Percentiles rank a stretch among this genome's conserved stretches.
Evolutionary conservation across 1,284 basidiomycete genomes (phyloP).

Genomic region (Rhodotorula sp.): DNA sequence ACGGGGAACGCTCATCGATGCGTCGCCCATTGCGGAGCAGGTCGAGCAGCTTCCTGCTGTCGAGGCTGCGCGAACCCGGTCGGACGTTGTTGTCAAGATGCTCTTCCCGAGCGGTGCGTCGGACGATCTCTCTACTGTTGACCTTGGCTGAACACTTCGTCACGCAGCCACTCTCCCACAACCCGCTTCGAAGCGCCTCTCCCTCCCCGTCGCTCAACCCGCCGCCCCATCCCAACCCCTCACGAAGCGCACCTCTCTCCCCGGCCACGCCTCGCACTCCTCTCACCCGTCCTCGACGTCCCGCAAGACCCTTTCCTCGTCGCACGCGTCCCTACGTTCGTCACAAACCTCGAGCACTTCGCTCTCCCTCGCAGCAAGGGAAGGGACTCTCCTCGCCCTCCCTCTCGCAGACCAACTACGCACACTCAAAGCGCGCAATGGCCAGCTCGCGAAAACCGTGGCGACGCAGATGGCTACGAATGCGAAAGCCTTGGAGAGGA

Average conservation of each 20-base stretch:
- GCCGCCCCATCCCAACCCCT: background rate
- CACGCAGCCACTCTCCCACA: background rate
- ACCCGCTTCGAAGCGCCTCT: conserved; percentile 3
- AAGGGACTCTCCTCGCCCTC: conserved; percentile 17
- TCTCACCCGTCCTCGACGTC: background rate
- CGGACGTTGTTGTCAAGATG: conserved; percentile 7
- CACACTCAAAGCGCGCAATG: conserved; percentile 26
- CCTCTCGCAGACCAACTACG: conserved; percentile 28
- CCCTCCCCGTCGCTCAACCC: background rate
- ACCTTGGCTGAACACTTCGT: background rate
- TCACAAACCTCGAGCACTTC: background rate
- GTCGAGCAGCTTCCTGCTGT: background rate
- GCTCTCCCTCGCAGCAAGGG: background rate
- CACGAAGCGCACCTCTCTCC: conserved; percentile 3
- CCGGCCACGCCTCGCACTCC: background rate
- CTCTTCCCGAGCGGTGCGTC: conserved; percentile 19
- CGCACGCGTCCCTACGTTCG: background rate
- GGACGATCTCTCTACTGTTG: background rate
- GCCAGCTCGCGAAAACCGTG: background rate
- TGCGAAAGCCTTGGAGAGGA: conserved; percentile 3
- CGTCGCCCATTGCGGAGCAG: background rate
- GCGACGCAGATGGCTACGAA: conserved; percentile 1
- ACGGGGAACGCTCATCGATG: background rate
- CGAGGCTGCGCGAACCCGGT: conserved; percentile 1
- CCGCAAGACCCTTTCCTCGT: conserved; percentile 8